These are phyloP conservation scores for Colletotrichum graminicola DNA, from an alignment of 2,329 filamentous ascomycete genomes.

Conservation along the genomic window DNA sequence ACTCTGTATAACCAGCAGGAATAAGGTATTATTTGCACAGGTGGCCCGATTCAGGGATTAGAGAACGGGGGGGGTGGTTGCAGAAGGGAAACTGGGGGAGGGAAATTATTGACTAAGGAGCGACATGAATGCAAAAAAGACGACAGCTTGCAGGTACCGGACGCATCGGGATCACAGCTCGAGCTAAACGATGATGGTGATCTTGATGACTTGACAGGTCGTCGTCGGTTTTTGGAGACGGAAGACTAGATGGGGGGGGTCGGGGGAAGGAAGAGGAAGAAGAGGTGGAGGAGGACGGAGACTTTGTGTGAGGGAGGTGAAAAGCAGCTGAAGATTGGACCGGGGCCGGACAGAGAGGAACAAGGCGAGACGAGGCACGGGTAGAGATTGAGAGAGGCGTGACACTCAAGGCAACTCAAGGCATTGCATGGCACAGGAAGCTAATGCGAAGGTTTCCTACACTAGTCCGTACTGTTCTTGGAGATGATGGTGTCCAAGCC, in stretches of 20 bases:
- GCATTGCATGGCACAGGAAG: constrained; percentile 10
- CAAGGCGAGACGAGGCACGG: constrained; percentile 21
- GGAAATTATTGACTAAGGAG: constrained; percentile 42
- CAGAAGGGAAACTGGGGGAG: constrained; percentile 33
- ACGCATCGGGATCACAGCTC: constrained; percentile 41
- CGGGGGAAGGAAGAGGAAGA: neutral
- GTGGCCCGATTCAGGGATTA: constrained; percentile 35
- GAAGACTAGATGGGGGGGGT: neutral
- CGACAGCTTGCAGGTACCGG: constrained; percentile 29
- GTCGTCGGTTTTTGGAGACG: neutral
- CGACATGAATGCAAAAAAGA: constrained; percentile 41
- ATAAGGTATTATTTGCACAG: constrained; percentile 40
- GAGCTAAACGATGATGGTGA: constrained; percentile 24
- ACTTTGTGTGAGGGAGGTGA: constrained; percentile 16
- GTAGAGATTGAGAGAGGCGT: neutral
- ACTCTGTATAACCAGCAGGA: constrained; percentile 21
- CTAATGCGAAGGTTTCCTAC: constrained; percentile 8
- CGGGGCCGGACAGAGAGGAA: constrained; percentile 7
- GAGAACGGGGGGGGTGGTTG: constrained; percentile 29
- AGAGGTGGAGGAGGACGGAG: neutral
- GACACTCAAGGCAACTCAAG: constrained; percentile 9
- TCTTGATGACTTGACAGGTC: constrained; percentile 18
- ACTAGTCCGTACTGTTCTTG: neutral
- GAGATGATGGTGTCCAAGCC: constrained; percentile 12
- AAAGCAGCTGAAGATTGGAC: constrained; percentile 25